Evolutionary conservation across 257 asterid genomes (phyloP).

Genomic region (Osmanthus fragrans): DNA sequence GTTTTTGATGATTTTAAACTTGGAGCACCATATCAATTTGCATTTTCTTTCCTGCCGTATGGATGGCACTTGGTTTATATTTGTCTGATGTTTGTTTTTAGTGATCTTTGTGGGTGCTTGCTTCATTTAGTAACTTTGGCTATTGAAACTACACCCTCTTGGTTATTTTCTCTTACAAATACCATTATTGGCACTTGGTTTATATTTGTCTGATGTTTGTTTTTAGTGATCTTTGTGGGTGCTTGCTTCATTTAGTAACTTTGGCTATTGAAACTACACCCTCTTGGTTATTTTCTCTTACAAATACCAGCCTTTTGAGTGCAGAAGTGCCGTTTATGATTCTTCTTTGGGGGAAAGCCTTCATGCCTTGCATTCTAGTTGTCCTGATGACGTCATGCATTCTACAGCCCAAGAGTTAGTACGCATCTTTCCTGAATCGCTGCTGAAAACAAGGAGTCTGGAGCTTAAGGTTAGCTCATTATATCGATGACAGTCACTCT

Average conservation of each 20-base stretch:
- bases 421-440: constrained; percentile 54
- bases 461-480: constrained; percentile 72
- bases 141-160: constrained; percentile 18
- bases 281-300: constrained; percentile 28
- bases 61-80: constrained; percentile 12
- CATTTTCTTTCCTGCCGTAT: neutral
- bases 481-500: constrained; percentile 21
- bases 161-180: constrained; percentile 27
- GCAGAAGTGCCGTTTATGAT: constrained; percentile 75
- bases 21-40: neutral
- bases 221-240: constrained; percentile 19
- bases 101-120: constrained; percentile 10
- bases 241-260: constrained; percentile 13
- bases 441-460: constrained; percentile 70
- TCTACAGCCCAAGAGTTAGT: constrained; percentile 73
- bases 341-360: constrained; percentile 82
- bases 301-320: constrained; percentile 25
- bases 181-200: constrained; percentile 14
- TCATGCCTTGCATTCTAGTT: constrained; percentile 64
- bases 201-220: constrained; percentile 10
- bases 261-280: constrained; percentile 19
- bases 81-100: constrained; percentile 17
- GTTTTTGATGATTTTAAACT: neutral
- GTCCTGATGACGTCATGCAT: constrained; percentile 73
- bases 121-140: constrained; percentile 18